Evolutionary conservation across 129 eudicot species (phyloP).

Genomic region (Logfia minima): DNA sequence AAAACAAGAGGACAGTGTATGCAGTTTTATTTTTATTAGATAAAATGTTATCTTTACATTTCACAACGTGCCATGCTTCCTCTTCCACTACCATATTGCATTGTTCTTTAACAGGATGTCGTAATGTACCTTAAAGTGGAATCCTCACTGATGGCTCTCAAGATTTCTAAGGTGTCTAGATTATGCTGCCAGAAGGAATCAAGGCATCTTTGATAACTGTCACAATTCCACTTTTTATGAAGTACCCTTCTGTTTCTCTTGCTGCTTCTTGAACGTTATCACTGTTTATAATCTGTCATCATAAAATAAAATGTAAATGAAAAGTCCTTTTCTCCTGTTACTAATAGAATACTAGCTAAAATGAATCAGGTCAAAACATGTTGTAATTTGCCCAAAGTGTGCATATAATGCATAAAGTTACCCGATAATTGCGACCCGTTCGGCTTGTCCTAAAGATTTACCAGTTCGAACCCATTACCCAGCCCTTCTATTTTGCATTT

Average conservation of each 20-base stretch:
- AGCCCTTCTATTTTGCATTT: neutral
- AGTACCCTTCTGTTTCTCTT: constrained; percentile 94
- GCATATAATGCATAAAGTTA: neutral
- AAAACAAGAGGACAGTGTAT: neutral
- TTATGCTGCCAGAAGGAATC: constrained; percentile 78
- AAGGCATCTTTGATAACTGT: constrained; percentile 89
- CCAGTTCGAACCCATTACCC: neutral
- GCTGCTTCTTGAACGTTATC: constrained; percentile 95
- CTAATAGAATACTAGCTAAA: neutral
- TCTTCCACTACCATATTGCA: constrained; percentile 16
- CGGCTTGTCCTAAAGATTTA: no score
- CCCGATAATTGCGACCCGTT: no score
- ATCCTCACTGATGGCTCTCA: constrained; percentile 9
- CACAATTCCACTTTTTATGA: constrained; percentile 92
- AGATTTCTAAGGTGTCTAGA: constrained; percentile 39
- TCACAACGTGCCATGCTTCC: constrained; percentile 10
- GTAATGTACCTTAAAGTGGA: constrained; percentile 23
- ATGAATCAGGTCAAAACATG: neutral
- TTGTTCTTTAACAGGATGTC: constrained; percentile 24
- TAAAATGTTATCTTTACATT: constrained; percentile 35
- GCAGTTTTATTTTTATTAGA: constrained; percentile 9
- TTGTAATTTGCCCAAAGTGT: neutral
- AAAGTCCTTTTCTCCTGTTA: neutral
- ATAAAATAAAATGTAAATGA: neutral
- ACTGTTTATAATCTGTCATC: constrained; percentile 64